Evolutionary conservation across 1,139 yeast genomes (phyloP), one percentile per base, ranked within the genome.

Genomic region (Cylindricascospora bacillispora): DNA sequence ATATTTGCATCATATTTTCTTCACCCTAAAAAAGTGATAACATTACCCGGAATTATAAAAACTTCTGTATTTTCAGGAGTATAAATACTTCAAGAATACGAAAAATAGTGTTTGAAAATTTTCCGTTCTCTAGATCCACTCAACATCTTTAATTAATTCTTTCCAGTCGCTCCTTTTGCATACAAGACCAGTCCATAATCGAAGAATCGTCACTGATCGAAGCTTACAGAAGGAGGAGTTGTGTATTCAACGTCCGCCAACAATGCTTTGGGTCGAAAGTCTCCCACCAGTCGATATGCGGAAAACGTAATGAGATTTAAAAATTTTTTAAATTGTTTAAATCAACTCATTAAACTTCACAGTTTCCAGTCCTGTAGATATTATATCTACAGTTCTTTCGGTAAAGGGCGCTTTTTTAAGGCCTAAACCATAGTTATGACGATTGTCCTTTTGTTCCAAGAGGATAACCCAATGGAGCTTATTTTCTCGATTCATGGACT

Each of bases 401-500:
- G 81, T 81, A 72, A 44, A n/a, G 56, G 77, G 51, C 43, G 34
- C 27, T 57, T 47, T 27, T 25, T 22, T 49, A 36, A 42, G 43
- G 64, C 57, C 75, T 65, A 72, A 69, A 76, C 78, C 72, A 78
- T 63, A 78, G 92, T 71, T 70, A 78, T 79, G 72, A 69, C 83
- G 75, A 74, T 70, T 76, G 75, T 52, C 43, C 35, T 35, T 17
- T 45, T 49, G 50, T 44, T 39, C 35, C 28, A 26, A 30, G 41
- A 43, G 54, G 56, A 62, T 64, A 76, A 78, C 92, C 68, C 89
- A 77, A 79, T 79, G 92, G 89, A 78, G 92, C 92, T 79, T 76
- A 79, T 77, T 76, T 50, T 51, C 77, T 73, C 64, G 71, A 57
- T 52, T 62, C 71, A 72, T 70, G 78, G 62, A 69, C 52, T 52